phyloP scores from a whole-genome alignment of 192 early-diverging fungal genomes.

The Piromyces sp. region DNA sequence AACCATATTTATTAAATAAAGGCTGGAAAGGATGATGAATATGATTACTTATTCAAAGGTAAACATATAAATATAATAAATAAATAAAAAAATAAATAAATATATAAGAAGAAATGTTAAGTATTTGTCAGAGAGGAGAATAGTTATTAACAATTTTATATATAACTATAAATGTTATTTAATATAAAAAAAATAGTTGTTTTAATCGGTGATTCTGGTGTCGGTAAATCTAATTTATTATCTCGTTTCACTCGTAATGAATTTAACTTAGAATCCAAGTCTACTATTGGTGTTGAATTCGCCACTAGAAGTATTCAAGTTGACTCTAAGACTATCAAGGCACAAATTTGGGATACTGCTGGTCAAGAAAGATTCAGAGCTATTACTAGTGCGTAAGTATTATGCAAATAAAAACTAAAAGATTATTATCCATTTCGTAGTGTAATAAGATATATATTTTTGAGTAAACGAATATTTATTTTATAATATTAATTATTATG shows the following conservation, averaged over 20 bases:
- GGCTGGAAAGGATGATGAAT: constrained; percentile 45
- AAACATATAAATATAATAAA: background rate
- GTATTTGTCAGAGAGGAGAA: too few species aligned
- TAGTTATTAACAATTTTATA: too few species aligned
- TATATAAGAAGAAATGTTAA: background rate
- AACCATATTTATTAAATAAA: background rate
- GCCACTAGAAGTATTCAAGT: constrained; percentile 91
- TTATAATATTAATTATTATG: constrained; percentile 1
- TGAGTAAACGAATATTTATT: background rate
- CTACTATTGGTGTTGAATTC: constrained; percentile 98
- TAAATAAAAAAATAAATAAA: background rate
- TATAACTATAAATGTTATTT: background rate
- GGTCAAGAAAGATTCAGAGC: constrained; percentile 45
- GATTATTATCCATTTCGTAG: too few species aligned
- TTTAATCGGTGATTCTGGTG: constrained; percentile 86
- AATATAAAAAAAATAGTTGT: constrained; percentile 32
- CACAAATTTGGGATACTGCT: constrained; percentile 99
- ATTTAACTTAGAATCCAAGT: constrained; percentile 95
- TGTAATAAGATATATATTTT: background rate
- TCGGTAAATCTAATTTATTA: constrained; percentile 95
- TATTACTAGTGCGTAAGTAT: constrained; percentile 33
- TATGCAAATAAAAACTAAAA: too few species aligned
- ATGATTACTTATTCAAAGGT: constrained; percentile 79
- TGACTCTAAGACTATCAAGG: constrained; percentile 93
- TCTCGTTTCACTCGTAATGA: constrained; percentile 93